phyloP scores from a whole-genome alignment of 139 green algal genomes.

The Mesotaenium endlicherianum region DNA sequence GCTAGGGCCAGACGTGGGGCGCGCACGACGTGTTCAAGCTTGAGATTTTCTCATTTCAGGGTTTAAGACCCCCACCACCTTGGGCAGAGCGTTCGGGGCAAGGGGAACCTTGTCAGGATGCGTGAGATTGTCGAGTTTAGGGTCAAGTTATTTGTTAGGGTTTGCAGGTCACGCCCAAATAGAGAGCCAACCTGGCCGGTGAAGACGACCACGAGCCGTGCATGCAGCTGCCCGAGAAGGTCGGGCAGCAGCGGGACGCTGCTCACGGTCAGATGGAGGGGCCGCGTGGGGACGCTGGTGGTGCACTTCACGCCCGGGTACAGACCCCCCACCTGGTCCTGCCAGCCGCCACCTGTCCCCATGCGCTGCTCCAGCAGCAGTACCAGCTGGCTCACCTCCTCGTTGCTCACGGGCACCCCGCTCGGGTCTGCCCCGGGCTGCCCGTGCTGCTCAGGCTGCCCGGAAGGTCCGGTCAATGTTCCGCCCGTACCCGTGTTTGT shows the following conservation, averaged over 20 bases:
- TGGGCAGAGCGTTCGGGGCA: neutral
- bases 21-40: too few relatives aligned
- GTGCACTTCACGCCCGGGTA: conserved; percentile 44
- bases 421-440: neutral
- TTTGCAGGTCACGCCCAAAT: neutral
- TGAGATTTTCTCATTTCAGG: too few relatives aligned
- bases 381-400: conserved; percentile 39
- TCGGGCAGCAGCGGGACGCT: conserved; percentile 15
- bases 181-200: conserved; percentile 19
- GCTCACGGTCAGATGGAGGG: conserved; percentile 25
- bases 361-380: conserved; percentile 53
- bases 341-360: conserved; percentile 54
- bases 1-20: too few relatives aligned
- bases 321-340: conserved; percentile 54
- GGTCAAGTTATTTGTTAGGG: too few relatives aligned
- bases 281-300: conserved; percentile 26
- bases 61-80: too few relatives aligned
- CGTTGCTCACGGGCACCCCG: neutral
- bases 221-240: neutral
- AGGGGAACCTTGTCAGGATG: too few relatives aligned
- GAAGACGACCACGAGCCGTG: conserved; percentile 36
- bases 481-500: neutral
- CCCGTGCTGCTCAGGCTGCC: too few relatives aligned
- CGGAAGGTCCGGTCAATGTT: neutral
- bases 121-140: too few relatives aligned